Conservation (phyloP, 345 rosid species). For the Streptanthus diversifolius region DNA sequence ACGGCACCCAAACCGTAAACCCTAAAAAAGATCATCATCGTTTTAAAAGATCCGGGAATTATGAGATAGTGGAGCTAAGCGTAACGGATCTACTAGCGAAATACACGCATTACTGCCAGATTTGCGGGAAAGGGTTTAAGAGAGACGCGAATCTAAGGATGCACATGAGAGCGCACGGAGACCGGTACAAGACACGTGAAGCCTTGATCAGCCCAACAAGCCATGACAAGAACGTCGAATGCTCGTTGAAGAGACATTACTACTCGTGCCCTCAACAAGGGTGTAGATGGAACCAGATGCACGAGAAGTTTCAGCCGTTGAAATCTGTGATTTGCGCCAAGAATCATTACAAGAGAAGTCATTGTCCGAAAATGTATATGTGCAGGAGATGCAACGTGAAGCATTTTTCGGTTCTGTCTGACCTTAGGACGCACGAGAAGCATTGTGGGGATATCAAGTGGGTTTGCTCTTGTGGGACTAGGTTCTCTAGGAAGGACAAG, state of each 20-base stretch:
- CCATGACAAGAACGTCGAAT: conserved; percentile 8
- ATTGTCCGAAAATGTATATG: conserved; percentile 85
- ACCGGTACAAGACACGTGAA: conserved; percentile 67
- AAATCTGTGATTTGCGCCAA: conserved; percentile 83
- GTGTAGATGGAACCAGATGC: conserved; percentile 82
- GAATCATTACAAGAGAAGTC: conserved; percentile 95
- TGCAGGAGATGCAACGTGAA: conserved; percentile 77
- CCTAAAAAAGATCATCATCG: conserved; percentile 13
- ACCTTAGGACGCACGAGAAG: conserved; percentile 89
- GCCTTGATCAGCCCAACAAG: conserved; percentile 62
- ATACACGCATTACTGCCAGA: conserved; percentile 79
- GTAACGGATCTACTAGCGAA: conserved; percentile 64
- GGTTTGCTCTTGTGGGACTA: conserved; percentile 89
- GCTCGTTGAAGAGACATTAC: conserved; percentile 34
- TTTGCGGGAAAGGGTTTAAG: conserved; percentile 88
- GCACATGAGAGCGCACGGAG: conserved; percentile 98
- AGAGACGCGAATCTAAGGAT: conserved; percentile 88
- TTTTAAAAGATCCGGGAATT: conserved; percentile 7
- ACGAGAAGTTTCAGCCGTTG: conserved; percentile 79
- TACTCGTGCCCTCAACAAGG: conserved; percentile 84
- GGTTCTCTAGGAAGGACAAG: conserved; percentile 83
- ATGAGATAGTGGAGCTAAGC: conserved; percentile 59
- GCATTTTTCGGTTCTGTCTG: conserved; percentile 83
- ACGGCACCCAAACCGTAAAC: conserved; percentile 20
- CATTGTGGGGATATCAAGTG: conserved; percentile 77